These are phyloP conservation scores for Asterophora lycoperdoides DNA, from an alignment of 768 basidiomycete genomes.

Conservation along the genomic window DNA sequence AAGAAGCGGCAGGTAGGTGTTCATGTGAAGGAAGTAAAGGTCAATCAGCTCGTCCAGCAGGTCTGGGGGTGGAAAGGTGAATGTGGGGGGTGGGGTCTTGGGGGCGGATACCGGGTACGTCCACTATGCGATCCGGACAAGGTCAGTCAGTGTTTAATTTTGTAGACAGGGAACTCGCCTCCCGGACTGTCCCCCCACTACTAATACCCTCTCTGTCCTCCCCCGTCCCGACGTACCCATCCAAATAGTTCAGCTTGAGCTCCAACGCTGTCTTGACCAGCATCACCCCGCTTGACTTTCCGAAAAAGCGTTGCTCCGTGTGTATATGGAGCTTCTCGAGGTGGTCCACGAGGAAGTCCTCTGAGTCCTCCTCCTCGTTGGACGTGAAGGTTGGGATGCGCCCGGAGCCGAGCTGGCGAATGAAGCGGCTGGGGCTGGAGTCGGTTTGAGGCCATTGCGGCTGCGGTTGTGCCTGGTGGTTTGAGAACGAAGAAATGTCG, in stretches of 20 bases:
- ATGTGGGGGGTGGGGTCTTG: slow-evolving; percentile 16
- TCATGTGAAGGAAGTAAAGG: slow-evolving; percentile 58
- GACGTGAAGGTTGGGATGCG: neutral
- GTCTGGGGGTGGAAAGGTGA: slow-evolving; percentile 47
- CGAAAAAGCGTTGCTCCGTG: slow-evolving; percentile 41
- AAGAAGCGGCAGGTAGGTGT: slow-evolving; percentile 60
- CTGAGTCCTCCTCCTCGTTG: slow-evolving; percentile 29
- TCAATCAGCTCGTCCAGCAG: slow-evolving; percentile 52
- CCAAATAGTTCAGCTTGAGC: slow-evolving; percentile 51
- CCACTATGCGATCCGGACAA: slow-evolving; percentile 28
- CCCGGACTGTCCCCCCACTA: too few species aligned
- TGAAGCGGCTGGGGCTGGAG: slow-evolving; percentile 7
- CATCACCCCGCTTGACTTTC: slow-evolving; percentile 51
- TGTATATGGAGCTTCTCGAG: slow-evolving; percentile 31
- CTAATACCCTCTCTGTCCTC: neutral
- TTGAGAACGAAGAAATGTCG: neutral
- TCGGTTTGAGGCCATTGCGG: slow-evolving; percentile 1
- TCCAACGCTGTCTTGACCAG: slow-evolving; percentile 49
- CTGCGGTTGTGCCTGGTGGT: neutral
- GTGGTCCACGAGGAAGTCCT: slow-evolving; percentile 32
- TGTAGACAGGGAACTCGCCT: too few species aligned
- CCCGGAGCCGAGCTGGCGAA: slow-evolving; percentile 7
- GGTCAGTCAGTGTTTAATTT: neutral
- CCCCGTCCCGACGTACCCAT: neutral
- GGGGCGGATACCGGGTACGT: slow-evolving; percentile 9